These are phyloP conservation scores for Rhynchosporium graminicola DNA, from an alignment of 2,329 filamentous ascomycete species.

Conservation along the genomic window DNA sequence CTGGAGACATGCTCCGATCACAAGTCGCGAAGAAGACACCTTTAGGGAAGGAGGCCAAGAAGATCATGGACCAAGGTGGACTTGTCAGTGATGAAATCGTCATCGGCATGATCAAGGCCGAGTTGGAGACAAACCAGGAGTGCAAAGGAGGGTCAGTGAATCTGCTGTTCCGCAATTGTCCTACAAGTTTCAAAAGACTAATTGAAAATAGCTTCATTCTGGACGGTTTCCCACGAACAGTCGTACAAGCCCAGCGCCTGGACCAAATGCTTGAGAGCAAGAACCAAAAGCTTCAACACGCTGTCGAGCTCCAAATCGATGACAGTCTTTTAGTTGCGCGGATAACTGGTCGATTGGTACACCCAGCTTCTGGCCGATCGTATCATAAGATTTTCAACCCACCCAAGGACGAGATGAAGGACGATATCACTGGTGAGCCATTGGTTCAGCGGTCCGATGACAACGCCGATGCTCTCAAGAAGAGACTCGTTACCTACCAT, in stretches of 20 bases:
- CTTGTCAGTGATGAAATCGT: constrained; percentile 99
- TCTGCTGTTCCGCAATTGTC: constrained; percentile 5
- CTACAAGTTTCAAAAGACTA: constrained; percentile 12
- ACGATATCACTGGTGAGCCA: constrained; percentile 95
- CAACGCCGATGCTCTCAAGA: constrained; percentile 94
- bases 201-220: constrained; percentile 78
- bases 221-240: constrained; percentile 96
- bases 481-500: constrained; percentile 92
- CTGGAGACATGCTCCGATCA: constrained; percentile 97
- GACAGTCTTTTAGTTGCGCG: constrained; percentile 89
- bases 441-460: constrained; percentile 96
- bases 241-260: constrained; percentile 90
- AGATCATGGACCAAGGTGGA: constrained; percentile 99
- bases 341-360: constrained; percentile 93
- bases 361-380: constrained; percentile 92
- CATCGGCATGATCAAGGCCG: constrained; percentile 99
- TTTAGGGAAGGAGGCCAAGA: constrained; percentile 95
- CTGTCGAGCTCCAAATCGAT: constrained; percentile 95
- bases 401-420: constrained; percentile 89
- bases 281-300: constrained; percentile 87
- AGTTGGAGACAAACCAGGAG: constrained; percentile 90
- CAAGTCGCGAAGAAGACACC: constrained; percentile 97
- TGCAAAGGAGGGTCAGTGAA: constrained; percentile 87
- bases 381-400: constrained; percentile 99
- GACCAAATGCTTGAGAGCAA: constrained; percentile 84